These are phyloP conservation scores for Colletotrichum caudatum DNA, from an alignment of 2,329 filamentous ascomycete genomes.

Conservation along the genomic window DNA sequence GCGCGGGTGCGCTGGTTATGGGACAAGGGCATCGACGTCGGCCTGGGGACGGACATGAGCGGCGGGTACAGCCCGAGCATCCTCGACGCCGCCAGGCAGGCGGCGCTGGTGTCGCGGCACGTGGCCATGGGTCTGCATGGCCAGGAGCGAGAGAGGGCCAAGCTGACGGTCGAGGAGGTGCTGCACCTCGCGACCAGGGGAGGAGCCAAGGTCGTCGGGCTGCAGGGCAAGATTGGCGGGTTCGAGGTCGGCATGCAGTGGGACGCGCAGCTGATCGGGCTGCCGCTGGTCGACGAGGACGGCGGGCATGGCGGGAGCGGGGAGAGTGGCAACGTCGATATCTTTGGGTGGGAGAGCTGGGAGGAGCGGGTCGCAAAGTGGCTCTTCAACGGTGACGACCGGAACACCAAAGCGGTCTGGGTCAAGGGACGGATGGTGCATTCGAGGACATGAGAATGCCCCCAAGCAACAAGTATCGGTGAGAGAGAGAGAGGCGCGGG, in stretches of 20 bases:
- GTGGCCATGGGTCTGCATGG: slow-evolving; percentile 66
- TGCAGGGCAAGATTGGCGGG: slow-evolving; percentile 77
- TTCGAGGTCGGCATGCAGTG: slow-evolving; percentile 91
- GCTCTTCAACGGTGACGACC: slow-evolving; percentile 93
- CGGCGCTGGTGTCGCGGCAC: slow-evolving; percentile 81
- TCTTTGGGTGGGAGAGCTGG: slow-evolving; percentile 95
- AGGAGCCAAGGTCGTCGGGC: slow-evolving; percentile 83
- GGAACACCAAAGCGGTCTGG: slow-evolving; percentile 91
- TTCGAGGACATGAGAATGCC: slow-evolving; percentile 50
- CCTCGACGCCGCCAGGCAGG: slow-evolving; percentile 85
- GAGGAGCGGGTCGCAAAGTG: slow-evolving; percentile 90
- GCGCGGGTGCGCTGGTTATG: slow-evolving; percentile 81
- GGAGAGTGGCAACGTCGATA: slow-evolving; percentile 75
- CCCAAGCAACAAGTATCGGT: neutral
- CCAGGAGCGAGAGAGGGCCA: slow-evolving; percentile 62
- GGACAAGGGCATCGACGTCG: slow-evolving; percentile 80
- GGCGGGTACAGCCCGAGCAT: slow-evolving; percentile 88
- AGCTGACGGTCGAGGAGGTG: slow-evolving; percentile 86
- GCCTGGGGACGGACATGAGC: slow-evolving; percentile 90
- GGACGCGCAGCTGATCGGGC: slow-evolving; percentile 86
- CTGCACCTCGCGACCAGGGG: slow-evolving; percentile 90
- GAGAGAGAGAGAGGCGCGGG: too few species aligned
- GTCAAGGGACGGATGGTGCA: slow-evolving; percentile 88
- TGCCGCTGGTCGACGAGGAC: slow-evolving; percentile 64
- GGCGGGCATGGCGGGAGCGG: slow-evolving; percentile 57